Percentiles rank a stretch among this genome's conserved stretches.
phyloP scores from a whole-genome alignment of 2,329 filamentous ascomycete species.

The Diaporthe vaccinii region DNA sequence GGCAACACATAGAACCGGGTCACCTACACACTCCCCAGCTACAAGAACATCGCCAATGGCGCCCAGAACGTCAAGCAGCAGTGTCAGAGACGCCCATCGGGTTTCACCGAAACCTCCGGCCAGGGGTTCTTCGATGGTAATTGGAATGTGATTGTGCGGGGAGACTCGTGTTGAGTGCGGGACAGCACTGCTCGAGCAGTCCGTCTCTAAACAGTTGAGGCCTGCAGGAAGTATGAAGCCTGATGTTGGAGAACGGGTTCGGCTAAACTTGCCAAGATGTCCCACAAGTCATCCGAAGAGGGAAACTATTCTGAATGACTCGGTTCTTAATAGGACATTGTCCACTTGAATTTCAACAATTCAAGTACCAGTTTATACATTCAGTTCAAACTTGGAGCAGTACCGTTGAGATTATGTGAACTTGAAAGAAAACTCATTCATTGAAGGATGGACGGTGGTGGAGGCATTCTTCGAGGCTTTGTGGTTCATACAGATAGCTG shows the following conservation, averaged over 20 bases:
- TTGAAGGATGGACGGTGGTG: background rate
- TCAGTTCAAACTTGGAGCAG: background rate
- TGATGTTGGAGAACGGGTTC: background rate
- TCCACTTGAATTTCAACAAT: constrained; percentile 5
- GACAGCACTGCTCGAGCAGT: background rate
- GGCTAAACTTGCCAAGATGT: background rate
- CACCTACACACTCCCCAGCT: background rate
- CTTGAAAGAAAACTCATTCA: background rate
- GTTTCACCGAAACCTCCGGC: background rate
- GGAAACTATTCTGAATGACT: too few species aligned
- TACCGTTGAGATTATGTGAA: background rate
- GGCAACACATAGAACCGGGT: background rate
- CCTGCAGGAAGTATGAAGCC: background rate
- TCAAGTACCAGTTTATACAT: background rate
- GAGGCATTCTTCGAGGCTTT: too few species aligned
- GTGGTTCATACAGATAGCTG: too few species aligned
- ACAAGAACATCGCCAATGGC: background rate
- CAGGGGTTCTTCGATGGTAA: constrained; percentile 24
- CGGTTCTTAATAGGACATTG: background rate
- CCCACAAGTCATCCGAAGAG: background rate
- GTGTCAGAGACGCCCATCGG: background rate
- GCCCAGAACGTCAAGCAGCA: background rate
- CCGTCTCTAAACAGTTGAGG: background rate
- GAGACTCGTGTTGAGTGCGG: background rate
- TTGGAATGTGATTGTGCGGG: constrained; percentile 25